Percentiles rank a stretch among this genome's conserved stretches.
phyloP scores from a whole-genome alignment of 164 flowering plant species.

The Piper betle region DNA sequence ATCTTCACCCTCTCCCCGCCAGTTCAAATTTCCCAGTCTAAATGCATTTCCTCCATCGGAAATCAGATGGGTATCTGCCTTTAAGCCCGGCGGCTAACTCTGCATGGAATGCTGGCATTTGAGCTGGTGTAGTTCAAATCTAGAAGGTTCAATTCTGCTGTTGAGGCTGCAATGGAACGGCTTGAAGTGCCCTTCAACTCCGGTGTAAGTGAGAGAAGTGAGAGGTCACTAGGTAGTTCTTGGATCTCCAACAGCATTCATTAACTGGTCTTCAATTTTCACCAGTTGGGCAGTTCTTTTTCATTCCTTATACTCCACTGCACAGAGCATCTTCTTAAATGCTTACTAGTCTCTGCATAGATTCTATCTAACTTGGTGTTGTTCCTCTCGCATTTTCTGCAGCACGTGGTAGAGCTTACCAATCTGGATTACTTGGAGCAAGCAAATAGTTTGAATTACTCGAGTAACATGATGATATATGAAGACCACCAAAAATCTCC shows the following conservation, averaged over 20 bases:
- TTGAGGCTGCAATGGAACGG: slow-evolving; percentile 33
- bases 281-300: background rate
- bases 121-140: slow-evolving; percentile 3
- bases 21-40: background rate
- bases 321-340: slow-evolving; percentile 3
- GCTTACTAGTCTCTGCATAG: background rate
- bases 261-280: slow-evolving; percentile 8
- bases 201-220: slow-evolving; percentile 24
- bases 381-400: slow-evolving; percentile 10
- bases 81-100: slow-evolving; percentile 3
- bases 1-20: background rate
- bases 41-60: background rate
- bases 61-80: slow-evolving; percentile 4
- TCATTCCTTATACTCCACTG: slow-evolving; percentile 1
- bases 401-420: slow-evolving; percentile 30
- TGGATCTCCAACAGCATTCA: slow-evolving; percentile 6
- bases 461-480: slow-evolving; percentile 13
- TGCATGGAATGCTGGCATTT: slow-evolving; percentile 3
- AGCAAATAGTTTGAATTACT: slow-evolving; percentile 7
- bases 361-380: background rate
- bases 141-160: background rate
- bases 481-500: slow-evolving; percentile 34
- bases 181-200: slow-evolving; percentile 46
- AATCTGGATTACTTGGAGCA: slow-evolving; percentile 20
- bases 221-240: slow-evolving; percentile 1